Conservation (phyloP, 75 land plant species). For the Picea sitchensis region DNA sequence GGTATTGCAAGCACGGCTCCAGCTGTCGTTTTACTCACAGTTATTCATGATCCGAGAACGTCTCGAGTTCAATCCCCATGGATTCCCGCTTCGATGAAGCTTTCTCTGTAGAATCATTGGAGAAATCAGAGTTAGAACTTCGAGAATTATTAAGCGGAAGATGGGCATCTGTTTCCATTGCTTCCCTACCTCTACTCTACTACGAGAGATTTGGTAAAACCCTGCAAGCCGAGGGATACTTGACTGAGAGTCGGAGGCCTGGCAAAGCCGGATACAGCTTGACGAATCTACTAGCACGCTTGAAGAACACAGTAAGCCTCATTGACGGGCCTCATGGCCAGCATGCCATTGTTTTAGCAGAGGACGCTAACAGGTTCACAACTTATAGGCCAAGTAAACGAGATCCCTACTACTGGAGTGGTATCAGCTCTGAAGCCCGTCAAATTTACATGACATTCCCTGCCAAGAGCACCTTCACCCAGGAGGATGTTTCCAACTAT, state of each 20-base stretch:
- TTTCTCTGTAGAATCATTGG: no score
- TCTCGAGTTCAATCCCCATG: no score
- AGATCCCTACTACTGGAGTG: no score
- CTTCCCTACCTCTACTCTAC: constrained; percentile 61
- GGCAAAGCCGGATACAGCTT: constrained; percentile 83
- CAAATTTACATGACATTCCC: constrained; percentile 96
- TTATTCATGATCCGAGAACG: no score
- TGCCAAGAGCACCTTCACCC: constrained; percentile 91
- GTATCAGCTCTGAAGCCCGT: constrained; percentile 54
- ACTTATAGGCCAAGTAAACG: constrained; percentile 85
- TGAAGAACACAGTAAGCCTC: constrained; percentile 64
- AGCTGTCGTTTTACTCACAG: no score
- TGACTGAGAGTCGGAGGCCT: constrained; percentile 95
- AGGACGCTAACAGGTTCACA: constrained; percentile 49
- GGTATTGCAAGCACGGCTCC: no score
- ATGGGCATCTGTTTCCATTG: constrained; percentile 78
- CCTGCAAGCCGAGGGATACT: constrained; percentile 90
- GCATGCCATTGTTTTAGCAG: constrained; percentile 87
- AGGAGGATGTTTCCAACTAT: constrained; percentile 84
- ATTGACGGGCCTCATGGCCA: constrained; percentile 99
- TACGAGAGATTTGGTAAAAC: constrained; percentile 70
- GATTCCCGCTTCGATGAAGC: no score
- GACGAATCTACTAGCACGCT: neutral
- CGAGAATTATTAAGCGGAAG: constrained; percentile 65
- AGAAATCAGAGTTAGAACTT: constrained; percentile 55